Conservation (phyloP, 192 early-diverging fungal genomes). For the Gonapodya prolifera region DNA sequence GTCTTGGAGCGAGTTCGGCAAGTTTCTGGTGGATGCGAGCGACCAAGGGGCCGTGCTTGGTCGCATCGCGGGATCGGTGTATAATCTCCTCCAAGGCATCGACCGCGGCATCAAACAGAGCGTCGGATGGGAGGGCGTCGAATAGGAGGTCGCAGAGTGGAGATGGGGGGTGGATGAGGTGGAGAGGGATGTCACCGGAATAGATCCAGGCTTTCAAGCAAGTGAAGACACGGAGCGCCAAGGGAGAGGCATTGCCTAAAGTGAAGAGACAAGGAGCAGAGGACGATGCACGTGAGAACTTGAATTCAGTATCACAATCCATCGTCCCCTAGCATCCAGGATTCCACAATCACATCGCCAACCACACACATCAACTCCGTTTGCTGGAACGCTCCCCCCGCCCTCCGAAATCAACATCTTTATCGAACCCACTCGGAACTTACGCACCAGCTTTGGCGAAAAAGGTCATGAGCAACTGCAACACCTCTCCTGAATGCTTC, state of each 20-base stretch:
- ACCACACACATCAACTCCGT: constrained; percentile 6
- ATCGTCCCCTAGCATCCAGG: constrained; percentile 8
- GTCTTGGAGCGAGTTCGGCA: constrained; percentile 10
- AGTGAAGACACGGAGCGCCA: neutral
- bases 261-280: neutral
- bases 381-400: constrained; percentile 4
- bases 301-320: neutral
- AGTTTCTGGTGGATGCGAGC: constrained; percentile 46
- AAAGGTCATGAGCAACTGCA: constrained; percentile 55
- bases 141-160: constrained; percentile 61
- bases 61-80: constrained; percentile 25
- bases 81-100: constrained; percentile 77
- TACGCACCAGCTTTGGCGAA: constrained; percentile 39
- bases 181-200: neutral
- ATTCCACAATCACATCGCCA: constrained; percentile 2
- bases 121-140: constrained; percentile 49
- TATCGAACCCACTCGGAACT: neutral
- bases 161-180: constrained; percentile 9
- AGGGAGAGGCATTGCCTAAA: neutral
- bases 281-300: neutral
- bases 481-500: constrained; percentile 49
- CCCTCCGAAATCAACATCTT: constrained; percentile 3
- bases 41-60: constrained; percentile 39
- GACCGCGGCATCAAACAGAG: constrained; percentile 70
- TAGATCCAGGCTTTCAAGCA: neutral